Conservation (phyloP, 2,329 filamentous ascomycete species). For the Fusarium subtropicale region DNA sequence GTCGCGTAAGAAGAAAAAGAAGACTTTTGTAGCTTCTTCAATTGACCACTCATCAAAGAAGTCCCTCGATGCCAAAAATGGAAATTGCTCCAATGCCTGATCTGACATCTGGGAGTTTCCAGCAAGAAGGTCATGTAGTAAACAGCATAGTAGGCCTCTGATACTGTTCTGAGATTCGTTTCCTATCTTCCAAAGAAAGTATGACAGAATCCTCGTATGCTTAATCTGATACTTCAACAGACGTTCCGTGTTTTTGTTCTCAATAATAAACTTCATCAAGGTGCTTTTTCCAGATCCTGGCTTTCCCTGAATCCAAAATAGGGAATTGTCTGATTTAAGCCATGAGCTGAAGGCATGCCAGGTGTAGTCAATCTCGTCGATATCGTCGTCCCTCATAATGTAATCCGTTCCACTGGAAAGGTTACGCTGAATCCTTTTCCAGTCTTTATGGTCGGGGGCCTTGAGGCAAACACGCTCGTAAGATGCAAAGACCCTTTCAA, state of each 20-base stretch:
- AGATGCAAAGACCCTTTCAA: neutral
- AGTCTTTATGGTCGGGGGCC: neutral
- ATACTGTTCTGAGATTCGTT: neutral
- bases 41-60: neutral
- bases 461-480: neutral
- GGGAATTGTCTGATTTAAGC: fast-evolving
- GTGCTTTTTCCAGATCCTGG: conserved; percentile 14
- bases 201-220: fast-evolving
- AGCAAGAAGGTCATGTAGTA: neutral
- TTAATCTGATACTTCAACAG: too few species aligned
- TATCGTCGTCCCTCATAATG: neutral
- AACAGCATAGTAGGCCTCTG: neutral
- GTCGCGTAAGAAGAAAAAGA: fast-evolving
- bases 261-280: neutral
- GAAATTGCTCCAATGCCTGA: fast-evolving
- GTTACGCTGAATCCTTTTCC: too few species aligned
- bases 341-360: neutral
- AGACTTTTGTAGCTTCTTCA: fast-evolving
- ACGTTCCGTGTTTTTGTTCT: fast-evolving
- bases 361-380: fast-evolving
- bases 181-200: conserved; percentile 20
- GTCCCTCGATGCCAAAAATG: neutral
- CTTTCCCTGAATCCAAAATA: conserved; percentile 8
- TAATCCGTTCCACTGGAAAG: too few species aligned
- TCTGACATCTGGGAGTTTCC: too few species aligned